These are phyloP conservation scores for Podospora tetraspora DNA, from an alignment of 495 filamentous ascomycete species.

Conservation along the genomic window DNA sequence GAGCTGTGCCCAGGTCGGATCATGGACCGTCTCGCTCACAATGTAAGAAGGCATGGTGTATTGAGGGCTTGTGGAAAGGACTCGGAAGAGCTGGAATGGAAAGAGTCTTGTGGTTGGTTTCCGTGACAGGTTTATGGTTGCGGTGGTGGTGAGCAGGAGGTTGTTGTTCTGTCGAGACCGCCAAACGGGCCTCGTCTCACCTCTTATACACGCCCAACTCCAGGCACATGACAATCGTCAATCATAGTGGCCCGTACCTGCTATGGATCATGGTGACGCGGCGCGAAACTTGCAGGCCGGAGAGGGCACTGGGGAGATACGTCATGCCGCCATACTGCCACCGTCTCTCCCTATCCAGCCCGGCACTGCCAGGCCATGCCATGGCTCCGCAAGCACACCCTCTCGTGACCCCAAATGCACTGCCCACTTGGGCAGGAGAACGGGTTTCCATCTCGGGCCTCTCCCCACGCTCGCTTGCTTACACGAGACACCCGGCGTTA, in stretches of 20 bases:
- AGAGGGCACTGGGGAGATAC: slow-evolving; percentile 15
- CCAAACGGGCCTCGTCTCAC: neutral
- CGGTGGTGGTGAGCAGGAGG: neutral
- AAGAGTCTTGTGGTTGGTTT: neutral
- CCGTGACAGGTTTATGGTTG: neutral
- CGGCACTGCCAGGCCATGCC: no score
- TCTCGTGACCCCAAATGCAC: slow-evolving; percentile 1
- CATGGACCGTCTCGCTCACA: slow-evolving; percentile 39
- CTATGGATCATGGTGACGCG: neutral
- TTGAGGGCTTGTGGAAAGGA: slow-evolving; percentile 1
- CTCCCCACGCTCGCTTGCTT: neutral
- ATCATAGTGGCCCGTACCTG: neutral
- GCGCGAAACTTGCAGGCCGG: slow-evolving; percentile 4
- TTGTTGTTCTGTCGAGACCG: neutral
- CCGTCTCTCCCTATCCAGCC: neutral
- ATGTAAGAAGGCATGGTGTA: slow-evolving; percentile 66
- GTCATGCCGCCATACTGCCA: slow-evolving; percentile 20
- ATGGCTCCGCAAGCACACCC: neutral
- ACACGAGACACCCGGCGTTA: neutral
- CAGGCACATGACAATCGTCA: neutral
- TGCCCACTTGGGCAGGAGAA: slow-evolving; percentile 10
- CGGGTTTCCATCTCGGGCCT: neutral
- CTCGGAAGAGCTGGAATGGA: neutral
- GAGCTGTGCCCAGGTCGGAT: neutral
- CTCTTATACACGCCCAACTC: slow-evolving; percentile 4